Conservation (phyloP, 2,329 filamentous ascomycete genomes). For the Decorospora gaudefroyi region DNA sequence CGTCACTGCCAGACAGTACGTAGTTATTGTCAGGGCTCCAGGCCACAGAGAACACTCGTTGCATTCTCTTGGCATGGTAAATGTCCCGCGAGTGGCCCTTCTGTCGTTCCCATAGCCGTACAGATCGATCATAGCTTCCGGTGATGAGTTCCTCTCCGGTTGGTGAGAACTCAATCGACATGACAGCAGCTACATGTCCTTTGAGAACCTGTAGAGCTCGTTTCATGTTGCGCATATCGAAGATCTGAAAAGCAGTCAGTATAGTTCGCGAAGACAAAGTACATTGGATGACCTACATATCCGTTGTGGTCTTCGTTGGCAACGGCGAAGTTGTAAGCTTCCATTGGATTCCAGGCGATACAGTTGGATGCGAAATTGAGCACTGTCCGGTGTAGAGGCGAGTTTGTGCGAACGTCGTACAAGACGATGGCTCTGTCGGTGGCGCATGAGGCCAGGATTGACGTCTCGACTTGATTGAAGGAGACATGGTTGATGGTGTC, state of each 20-base stretch:
- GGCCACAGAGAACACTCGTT: slow-evolving; percentile 81
- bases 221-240: slow-evolving; percentile 91
- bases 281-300: slow-evolving; percentile 51
- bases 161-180: slow-evolving; percentile 94
- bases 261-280: neutral
- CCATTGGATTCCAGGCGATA: slow-evolving; percentile 94
- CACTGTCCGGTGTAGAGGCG: slow-evolving; percentile 77
- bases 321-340: slow-evolving; percentile 91
- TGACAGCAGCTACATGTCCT: slow-evolving; percentile 87
- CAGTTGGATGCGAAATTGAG: slow-evolving; percentile 92
- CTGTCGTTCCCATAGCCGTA: slow-evolving; percentile 81
- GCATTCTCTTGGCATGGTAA: slow-evolving; percentile 98
- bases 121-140: slow-evolving; percentile 84
- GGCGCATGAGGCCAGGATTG: slow-evolving; percentile 81
- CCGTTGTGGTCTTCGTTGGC: slow-evolving; percentile 94
- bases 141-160: slow-evolving; percentile 93
- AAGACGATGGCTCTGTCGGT: slow-evolving; percentile 85
- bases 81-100: slow-evolving; percentile 86
- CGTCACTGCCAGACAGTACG: slow-evolving; percentile 86
- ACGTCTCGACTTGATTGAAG: slow-evolving; percentile 95
- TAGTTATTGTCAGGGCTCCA: slow-evolving; percentile 92
- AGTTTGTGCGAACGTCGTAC: slow-evolving; percentile 88
- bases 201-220: slow-evolving; percentile 87
- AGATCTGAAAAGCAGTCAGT: slow-evolving; percentile 57
- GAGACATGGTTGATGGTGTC: slow-evolving; percentile 84